Conservation (phyloP, 2,329 filamentous ascomycete species). For the Phoma sp. region DNA sequence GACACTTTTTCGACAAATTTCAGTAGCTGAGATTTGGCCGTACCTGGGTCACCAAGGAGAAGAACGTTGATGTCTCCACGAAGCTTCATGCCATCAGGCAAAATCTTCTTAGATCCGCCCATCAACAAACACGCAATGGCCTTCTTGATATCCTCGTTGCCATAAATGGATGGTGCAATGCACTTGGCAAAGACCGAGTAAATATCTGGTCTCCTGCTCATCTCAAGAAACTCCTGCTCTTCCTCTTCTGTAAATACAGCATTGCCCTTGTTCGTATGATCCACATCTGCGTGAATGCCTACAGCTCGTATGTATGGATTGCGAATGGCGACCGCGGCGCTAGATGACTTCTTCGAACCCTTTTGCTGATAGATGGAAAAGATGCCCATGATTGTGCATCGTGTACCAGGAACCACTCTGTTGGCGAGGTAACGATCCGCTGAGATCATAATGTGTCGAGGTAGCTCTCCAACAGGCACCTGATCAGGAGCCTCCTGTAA, state of each 20-base stretch:
- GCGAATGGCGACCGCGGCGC: constrained; percentile 88
- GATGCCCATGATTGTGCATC: constrained; percentile 94
- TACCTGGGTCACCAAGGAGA: constrained; percentile 95
- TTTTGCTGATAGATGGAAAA: constrained; percentile 98
- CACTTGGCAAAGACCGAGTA: constrained; percentile 89
- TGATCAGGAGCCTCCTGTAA: constrained; percentile 97
- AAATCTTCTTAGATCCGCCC: constrained; percentile 95
- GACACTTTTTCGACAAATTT: constrained; percentile 98
- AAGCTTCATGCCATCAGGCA: constrained; percentile 96
- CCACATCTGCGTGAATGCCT: constrained; percentile 87
- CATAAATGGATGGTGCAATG: constrained; percentile 97
- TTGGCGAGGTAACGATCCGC: constrained; percentile 97
- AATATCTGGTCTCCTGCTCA: constrained; percentile 90
- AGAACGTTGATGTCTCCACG: constrained; percentile 98
- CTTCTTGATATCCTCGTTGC: constrained; percentile 96
- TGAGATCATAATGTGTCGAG: constrained; percentile 91
- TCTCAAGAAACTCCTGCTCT: constrained; percentile 92
- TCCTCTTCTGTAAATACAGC: constrained; percentile 91
- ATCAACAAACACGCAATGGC: constrained; percentile 91
- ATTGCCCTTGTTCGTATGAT: constrained; percentile 85
- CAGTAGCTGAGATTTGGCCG: constrained; percentile 93
- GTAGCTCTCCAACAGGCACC: constrained; percentile 94
- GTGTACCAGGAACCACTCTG: constrained; percentile 89
- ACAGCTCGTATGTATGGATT: constrained; percentile 94
- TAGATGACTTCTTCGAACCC: constrained; percentile 75